Percentiles rank a stretch among this genome's conserved stretches.
phyloP scores from a whole-genome alignment of 345 rosid species.

The Hibiscus mutabilis region DNA sequence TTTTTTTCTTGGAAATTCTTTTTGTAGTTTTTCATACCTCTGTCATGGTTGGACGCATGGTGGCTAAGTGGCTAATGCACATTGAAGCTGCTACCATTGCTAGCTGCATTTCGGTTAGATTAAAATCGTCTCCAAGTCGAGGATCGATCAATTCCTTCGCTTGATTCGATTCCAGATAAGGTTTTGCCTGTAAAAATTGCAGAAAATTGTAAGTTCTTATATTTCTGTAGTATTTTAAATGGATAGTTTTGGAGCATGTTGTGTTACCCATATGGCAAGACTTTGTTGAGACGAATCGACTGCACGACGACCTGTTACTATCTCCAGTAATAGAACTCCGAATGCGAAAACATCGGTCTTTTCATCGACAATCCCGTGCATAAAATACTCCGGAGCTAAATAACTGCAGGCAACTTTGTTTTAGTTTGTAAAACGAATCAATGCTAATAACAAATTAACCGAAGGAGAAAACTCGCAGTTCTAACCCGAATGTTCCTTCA shows the following conservation, averaged over 20 bases:
- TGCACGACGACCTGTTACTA: slow-evolving; percentile 85
- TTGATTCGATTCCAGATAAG: slow-evolving; percentile 46
- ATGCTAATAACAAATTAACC: neutral
- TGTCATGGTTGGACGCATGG: slow-evolving; percentile 69
- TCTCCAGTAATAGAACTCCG: slow-evolving; percentile 81
- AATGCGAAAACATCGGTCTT: slow-evolving; percentile 88
- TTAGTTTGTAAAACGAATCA: neutral
- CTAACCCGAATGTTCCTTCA: slow-evolving; percentile 95
- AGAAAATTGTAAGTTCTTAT: neutral
- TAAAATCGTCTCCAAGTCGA: slow-evolving; percentile 41
- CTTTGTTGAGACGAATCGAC: slow-evolving; percentile 71
- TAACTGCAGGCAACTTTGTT: slow-evolving; percentile 37
- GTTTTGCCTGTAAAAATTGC: slow-evolving; percentile 53
- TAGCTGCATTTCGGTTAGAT: slow-evolving; percentile 50
- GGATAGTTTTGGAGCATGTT: neutral
- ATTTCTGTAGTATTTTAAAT: neutral
- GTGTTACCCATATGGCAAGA: slow-evolving; percentile 84
- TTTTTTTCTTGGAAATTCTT: neutral
- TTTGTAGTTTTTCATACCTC: slow-evolving; percentile 28
- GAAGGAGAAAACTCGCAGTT: neutral
- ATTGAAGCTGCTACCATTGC: slow-evolving; percentile 60
- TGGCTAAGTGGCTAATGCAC: slow-evolving; percentile 64
- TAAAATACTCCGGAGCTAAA: slow-evolving; percentile 91
- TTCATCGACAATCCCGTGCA: slow-evolving; percentile 89
- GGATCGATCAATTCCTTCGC: slow-evolving; percentile 57